A percentile compares a stretch with the other conserved stretches of the same genome.
Evolutionary conservation across 495 filamentous ascomycete species (phyloP).

Genomic region (Aspergillus nidulans): DNA sequence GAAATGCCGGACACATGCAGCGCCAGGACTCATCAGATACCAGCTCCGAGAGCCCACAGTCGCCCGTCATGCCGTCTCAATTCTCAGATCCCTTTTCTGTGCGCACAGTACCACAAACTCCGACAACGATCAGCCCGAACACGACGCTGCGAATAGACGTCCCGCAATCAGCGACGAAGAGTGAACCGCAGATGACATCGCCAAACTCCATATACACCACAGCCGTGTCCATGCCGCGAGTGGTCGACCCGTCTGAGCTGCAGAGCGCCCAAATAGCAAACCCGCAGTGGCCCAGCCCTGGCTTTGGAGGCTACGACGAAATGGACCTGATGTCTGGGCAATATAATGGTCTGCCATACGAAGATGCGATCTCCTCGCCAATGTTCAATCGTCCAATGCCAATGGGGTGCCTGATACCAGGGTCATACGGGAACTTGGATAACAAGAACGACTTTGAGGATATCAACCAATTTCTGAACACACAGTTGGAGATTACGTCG

Average conservation of each 20-base stretch:
- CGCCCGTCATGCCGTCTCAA: constrained; percentile 31
- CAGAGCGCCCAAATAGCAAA: constrained; percentile 23
- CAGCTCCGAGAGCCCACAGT: constrained; percentile 51
- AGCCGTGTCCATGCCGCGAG: constrained; percentile 32
- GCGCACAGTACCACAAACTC: constrained; percentile 32
- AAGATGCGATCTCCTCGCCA: constrained; percentile 34
- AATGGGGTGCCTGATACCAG: constrained; percentile 36
- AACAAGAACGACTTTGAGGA: constrained; percentile 37
- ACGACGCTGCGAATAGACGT: constrained; percentile 17
- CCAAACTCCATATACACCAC: constrained; percentile 17
- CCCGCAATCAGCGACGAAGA: constrained; percentile 23
- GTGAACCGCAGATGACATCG: constrained; percentile 24
- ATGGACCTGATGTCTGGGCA: constrained; percentile 40
- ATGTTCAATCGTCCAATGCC: constrained; percentile 38
- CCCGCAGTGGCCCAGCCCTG: constrained; percentile 23
- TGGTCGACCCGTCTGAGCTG: constrained; percentile 39
- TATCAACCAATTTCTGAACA: constrained; percentile 44
- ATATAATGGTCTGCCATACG: constrained; percentile 33
- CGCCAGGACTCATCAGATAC: constrained; percentile 50
- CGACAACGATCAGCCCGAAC: constrained; percentile 34
- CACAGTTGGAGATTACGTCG: constrained; percentile 41
- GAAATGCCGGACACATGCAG: constrained; percentile 44
- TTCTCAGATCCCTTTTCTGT: constrained; percentile 36
- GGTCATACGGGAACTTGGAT: constrained; percentile 21
- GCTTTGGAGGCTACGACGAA: constrained; percentile 37